These are phyloP conservation scores for Mycena venus DNA, from an alignment of 768 basidiomycete species.

Conservation along the genomic window DNA sequence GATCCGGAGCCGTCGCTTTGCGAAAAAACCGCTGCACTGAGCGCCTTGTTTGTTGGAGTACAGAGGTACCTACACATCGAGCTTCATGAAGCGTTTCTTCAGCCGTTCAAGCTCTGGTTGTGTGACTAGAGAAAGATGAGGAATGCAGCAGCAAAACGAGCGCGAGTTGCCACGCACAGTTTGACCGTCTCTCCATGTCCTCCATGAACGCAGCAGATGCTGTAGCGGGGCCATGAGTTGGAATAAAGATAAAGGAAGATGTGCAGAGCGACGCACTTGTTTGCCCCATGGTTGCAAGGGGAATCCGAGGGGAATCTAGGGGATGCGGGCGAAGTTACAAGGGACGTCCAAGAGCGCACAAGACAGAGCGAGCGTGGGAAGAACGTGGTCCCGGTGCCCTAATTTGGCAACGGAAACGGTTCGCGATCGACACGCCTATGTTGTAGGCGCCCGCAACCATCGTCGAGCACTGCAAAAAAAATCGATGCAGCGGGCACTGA, in stretches of 20 bases:
- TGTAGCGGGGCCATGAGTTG: constrained; percentile 44
- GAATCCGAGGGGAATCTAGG: neutral
- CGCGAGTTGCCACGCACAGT: constrained; percentile 76
- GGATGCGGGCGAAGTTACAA: neutral
- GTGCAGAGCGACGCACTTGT: constrained; percentile 69
- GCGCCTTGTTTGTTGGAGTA: neutral
- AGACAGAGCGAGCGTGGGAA: constrained; percentile 19
- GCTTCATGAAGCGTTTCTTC: constrained; percentile 99
- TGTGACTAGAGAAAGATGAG: constrained; percentile 75
- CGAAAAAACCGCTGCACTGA: neutral
- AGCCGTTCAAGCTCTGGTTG: constrained; percentile 93
- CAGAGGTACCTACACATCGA: constrained; percentile 78
- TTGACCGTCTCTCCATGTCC: constrained; percentile 97
- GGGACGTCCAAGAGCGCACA: constrained; percentile 4
- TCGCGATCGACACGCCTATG: neutral
- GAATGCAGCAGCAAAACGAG: neutral
- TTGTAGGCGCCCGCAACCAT: constrained; percentile 12
- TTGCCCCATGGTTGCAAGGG: constrained; percentile 76
- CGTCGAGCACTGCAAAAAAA: neutral
- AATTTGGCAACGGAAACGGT: neutral
- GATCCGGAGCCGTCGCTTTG: constrained; percentile 94
- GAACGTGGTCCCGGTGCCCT: neutral
- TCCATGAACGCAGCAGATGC: constrained; percentile 93
- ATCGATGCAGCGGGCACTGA: constrained; percentile 18
- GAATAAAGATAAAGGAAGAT: neutral